A percentile compares a stretch with the other conserved stretches of the same genome.
Conservation (phyloP, 2,329 filamentous ascomycete species). For the Lomentospora prolificans region DNA sequence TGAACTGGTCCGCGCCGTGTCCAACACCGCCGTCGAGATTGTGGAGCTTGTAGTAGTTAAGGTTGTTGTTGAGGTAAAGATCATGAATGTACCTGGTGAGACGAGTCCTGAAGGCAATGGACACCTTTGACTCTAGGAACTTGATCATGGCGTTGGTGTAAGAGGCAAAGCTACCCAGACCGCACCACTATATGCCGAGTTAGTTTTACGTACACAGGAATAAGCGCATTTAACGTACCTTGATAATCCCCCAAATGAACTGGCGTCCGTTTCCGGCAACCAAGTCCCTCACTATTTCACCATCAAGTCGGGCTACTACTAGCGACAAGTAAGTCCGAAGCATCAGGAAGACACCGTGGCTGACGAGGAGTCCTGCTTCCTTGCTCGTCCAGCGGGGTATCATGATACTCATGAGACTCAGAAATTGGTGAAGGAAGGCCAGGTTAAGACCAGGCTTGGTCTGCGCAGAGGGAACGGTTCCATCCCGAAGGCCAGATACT, state of each 20-base stretch:
- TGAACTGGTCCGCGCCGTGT: slow-evolving; percentile 89
- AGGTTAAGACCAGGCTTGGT: slow-evolving; percentile 92
- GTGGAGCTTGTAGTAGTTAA: slow-evolving; percentile 92
- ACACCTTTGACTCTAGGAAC: slow-evolving; percentile 93
- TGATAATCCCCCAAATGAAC: slow-evolving; percentile 80
- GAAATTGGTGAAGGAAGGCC: slow-evolving; percentile 91
- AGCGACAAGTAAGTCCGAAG: slow-evolving; percentile 89
- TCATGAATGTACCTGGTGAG: slow-evolving; percentile 96
- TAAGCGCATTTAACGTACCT: slow-evolving; percentile 46
- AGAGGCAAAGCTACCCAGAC: slow-evolving; percentile 83
- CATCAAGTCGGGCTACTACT: slow-evolving; percentile 84
- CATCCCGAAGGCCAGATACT: slow-evolving; percentile 66
- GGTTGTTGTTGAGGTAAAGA: slow-evolving; percentile 84
- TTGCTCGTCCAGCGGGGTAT: slow-evolving; percentile 93
- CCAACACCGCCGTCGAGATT: slow-evolving; percentile 91
- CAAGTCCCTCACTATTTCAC: slow-evolving; percentile 89
- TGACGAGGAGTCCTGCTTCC: slow-evolving; percentile 80
- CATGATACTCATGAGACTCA: slow-evolving; percentile 95
- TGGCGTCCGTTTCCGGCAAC: slow-evolving; percentile 87
- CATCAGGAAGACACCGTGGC: slow-evolving; percentile 83
- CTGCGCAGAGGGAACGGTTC: slow-evolving; percentile 72
- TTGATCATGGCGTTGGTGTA: slow-evolving; percentile 99
- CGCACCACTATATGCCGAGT: slow-evolving; percentile 59
- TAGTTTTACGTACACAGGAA: slow-evolving; percentile 6
- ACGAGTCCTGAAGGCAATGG: slow-evolving; percentile 91